Percentiles rank a stretch among this genome's conserved stretches.
phyloP scores from a whole-genome alignment of 1,139 yeast species.

The Lodderomyces theae region DNA sequence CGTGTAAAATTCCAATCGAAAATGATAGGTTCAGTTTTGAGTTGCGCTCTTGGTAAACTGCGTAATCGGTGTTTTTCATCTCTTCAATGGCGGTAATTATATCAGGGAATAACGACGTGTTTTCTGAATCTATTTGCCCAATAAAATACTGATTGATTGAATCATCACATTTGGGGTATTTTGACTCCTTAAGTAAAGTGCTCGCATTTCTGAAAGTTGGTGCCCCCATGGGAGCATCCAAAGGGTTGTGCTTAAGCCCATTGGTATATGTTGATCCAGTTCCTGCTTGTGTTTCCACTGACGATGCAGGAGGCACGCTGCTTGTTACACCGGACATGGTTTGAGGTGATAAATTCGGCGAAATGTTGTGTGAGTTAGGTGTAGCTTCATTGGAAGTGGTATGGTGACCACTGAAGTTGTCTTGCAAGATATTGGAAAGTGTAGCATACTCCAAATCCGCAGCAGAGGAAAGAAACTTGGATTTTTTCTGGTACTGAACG shows the following conservation, averaged over 20 bases:
- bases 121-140: constrained; percentile 43
- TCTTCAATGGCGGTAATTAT: constrained; percentile 49
- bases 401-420: constrained; percentile 36
- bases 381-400: constrained; percentile 43
- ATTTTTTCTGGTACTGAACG: constrained; percentile 15
- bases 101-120: constrained; percentile 49
- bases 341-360: constrained; percentile 42
- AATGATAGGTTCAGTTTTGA: constrained; percentile 50
- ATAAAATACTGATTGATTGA: constrained; percentile 59
- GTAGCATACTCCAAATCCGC: constrained; percentile 80
- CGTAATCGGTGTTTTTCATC: constrained; percentile 41
- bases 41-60: constrained; percentile 39
- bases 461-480: constrained; percentile 65
- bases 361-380: constrained; percentile 34
- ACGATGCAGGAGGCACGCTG: constrained; percentile 5
- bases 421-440: constrained; percentile 67
- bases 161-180: constrained; percentile 38
- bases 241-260: background rate
- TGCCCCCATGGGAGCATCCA: background rate
- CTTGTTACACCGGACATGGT: constrained; percentile 10
- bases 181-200: constrained; percentile 12
- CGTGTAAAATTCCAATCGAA: constrained; percentile 49
- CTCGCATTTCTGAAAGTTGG: constrained; percentile 1
- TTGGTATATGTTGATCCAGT: constrained; percentile 4
- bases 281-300: constrained; percentile 6